Evolutionary conservation across 352 stramenopile species (phyloP).

Genomic region (Phytophthora cactorum): DNA sequence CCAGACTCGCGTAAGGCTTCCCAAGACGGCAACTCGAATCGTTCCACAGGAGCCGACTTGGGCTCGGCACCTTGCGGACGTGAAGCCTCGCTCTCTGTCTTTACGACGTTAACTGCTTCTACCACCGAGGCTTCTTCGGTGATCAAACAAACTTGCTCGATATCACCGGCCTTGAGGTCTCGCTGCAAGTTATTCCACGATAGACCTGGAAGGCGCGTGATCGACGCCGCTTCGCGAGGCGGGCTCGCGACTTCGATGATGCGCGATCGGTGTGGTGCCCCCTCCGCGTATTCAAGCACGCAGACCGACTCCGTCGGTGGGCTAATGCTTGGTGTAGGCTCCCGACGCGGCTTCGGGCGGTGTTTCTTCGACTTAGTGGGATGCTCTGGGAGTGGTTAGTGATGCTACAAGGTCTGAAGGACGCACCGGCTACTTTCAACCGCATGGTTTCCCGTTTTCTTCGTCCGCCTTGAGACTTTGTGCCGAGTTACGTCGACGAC

Average conservation of each 20-base stretch:
- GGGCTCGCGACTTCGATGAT: slow-evolving; percentile 7
- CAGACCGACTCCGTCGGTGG: neutral
- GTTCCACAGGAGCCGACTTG: neutral
- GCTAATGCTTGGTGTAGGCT: no score
- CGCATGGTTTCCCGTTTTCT: no score
- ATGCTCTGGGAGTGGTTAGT: no score
- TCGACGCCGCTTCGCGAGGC: neutral
- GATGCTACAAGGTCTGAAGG: no score
- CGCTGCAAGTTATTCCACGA: slow-evolving; percentile 14
- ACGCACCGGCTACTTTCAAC: no score
- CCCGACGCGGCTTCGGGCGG: no score
- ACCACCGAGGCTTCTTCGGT: neutral
- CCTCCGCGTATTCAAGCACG: neutral
- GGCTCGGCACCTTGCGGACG: neutral
- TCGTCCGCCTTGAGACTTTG: no score
- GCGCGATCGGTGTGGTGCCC: neutral
- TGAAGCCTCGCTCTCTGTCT: neutral
- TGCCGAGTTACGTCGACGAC: no score
- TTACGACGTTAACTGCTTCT: neutral
- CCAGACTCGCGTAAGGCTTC: neutral
- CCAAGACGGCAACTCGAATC: slow-evolving; percentile 2
- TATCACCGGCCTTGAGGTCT: neutral
- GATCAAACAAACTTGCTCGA: neutral
- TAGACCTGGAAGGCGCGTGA: slow-evolving; percentile 5
- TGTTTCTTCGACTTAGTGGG: no score